Evolutionary conservation across 768 basidiomycete genomes (phyloP), one percentile per base, ranked within the genome.

Genomic region (Floccularia luteovirens): DNA sequence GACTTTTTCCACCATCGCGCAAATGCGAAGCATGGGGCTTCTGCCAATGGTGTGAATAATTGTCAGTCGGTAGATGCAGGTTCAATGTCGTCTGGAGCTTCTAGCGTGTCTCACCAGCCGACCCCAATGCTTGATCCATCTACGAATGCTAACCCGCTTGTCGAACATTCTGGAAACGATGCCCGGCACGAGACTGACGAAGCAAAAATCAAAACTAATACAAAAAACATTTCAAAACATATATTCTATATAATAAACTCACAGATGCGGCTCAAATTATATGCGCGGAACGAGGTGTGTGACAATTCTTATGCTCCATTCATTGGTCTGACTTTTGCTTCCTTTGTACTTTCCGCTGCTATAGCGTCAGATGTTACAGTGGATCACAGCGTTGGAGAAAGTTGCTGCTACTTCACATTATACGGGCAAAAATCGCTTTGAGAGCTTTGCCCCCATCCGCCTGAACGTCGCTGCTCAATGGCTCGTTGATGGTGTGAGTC

Each of bases 291-390:
- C 55, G 89, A 96, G 64, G 89, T 86, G 32, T 36, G 69, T 36
- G 22, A 12, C 11, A 11, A 24, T 35, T 37, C 16, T 16, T 31
- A 13, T 30, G 27, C 8, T 30, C 14, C 8, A 30, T 30, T 10
- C 8, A 30, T n/a, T n/a, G n/a, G 14, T 8, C 27, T 30, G 27
- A 30, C 27, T 10, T 30, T 32, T 25, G 47, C 11, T 17, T 22
- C 23, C 23, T 33, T 3, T 22, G 30, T 23, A 17, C 43, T 31
- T 21, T 31, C 41, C 24, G 32, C 14, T 19, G 36, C 36, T 31
- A 2, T 47, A 89, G 86, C 77, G 94, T 14, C 91, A 96, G 70
- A 96, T 97, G 90, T 66, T 90, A 41, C 94, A 99, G 57, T 98
- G 91, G 77, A 91, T 98, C 36, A 86, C 91, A 5, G 87, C 88